Evolutionary conservation across 345 rosid species (phyloP).

Genomic region (Toxicodendron radicans): DNA sequence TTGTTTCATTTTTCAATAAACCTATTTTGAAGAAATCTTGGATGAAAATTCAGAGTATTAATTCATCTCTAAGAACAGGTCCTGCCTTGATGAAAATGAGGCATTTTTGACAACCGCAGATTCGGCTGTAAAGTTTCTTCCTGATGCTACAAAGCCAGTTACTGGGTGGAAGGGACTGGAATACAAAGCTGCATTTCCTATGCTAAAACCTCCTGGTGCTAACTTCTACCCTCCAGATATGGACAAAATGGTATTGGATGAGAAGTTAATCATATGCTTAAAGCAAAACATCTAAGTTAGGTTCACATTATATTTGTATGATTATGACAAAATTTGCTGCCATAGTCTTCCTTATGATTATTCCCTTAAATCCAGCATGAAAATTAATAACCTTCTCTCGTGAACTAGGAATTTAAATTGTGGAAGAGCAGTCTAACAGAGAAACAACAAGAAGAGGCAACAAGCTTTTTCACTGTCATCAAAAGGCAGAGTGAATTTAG

Average conservation of each 20-base stretch:
- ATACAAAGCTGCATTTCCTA: constrained; percentile 80
- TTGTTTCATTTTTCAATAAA: neutral
- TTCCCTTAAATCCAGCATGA: constrained; percentile 7
- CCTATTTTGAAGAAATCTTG: neutral
- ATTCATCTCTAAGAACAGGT: constrained; percentile 52
- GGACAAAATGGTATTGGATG: constrained; percentile 69
- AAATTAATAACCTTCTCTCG: constrained; percentile 23
- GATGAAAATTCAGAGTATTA: neutral
- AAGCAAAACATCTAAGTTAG: neutral
- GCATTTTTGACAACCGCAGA: constrained; percentile 87
- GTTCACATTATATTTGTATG: neutral
- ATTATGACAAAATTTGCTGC: neutral
- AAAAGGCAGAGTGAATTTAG: constrained; percentile 58
- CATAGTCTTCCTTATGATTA: constrained; percentile 5
- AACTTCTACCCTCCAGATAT: constrained; percentile 96
- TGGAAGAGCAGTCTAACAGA: constrained; percentile 63
- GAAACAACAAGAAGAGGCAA: constrained; percentile 56
- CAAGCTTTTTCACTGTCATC: constrained; percentile 76
- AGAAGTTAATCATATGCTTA: neutral
- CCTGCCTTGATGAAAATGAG: constrained; percentile 84
- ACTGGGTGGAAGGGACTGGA: constrained; percentile 91
- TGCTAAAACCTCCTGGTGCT: constrained; percentile 81
- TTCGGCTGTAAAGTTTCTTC: constrained; percentile 74
- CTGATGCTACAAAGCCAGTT: constrained; percentile 61
- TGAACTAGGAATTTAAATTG: constrained; percentile 66